Base-by-base conservation (phyloP, 768 basidiomycete genomes). In the Auricularia auricula-judae region DNA sequence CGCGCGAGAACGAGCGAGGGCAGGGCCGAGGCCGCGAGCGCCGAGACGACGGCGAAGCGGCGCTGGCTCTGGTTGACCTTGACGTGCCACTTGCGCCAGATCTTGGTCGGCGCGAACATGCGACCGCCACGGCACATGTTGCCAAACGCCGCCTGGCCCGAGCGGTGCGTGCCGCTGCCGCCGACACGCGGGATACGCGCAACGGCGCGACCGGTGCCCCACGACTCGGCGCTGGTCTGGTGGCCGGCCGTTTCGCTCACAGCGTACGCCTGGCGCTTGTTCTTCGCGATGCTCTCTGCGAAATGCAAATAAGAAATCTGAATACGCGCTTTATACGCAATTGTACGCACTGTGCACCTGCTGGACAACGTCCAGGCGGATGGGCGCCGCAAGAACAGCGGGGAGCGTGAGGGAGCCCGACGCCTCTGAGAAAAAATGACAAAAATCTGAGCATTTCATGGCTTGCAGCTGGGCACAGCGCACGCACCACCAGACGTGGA, bases 91-190 rank as follows among this genome's bases (percentile, higher is more conserved):
- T 87, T 95, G 80, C 96, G 89, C 96, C 95, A 98, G 75, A 86
- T 91, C 84, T 97, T 98, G 80, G 96, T 98, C 18, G 97, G 97
- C 35, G 96, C 96, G 79, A 99, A 98, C 97, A 99, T 98, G 75
- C 97, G 93, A 82, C 97, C 97, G 74, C 97, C 96, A 78, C 97
- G 91, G 84, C 96, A 98, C 97, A 99, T 98, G 89, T 98, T 98
- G 74, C 97, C 97, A 81, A 98, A 98, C 36, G 97, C 97, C 76
- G 93, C 97, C 85, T 95, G 96, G 66, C 97, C 97, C 65, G 97
- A 95, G 70, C 97, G 91, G 82, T 96, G 93, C 71, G 97, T 98
- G 77, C 97, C 97, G 74, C 91, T 90, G 75, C 97, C 97, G 74
- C 93, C 93, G 68, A 99, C 96, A 91, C 97, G 96, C 78, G 97